These are phyloP conservation scores for Cenchrus purpureus DNA, from an alignment of 176 grass and related monocot genomes.

Conservation along the genomic window DNA sequence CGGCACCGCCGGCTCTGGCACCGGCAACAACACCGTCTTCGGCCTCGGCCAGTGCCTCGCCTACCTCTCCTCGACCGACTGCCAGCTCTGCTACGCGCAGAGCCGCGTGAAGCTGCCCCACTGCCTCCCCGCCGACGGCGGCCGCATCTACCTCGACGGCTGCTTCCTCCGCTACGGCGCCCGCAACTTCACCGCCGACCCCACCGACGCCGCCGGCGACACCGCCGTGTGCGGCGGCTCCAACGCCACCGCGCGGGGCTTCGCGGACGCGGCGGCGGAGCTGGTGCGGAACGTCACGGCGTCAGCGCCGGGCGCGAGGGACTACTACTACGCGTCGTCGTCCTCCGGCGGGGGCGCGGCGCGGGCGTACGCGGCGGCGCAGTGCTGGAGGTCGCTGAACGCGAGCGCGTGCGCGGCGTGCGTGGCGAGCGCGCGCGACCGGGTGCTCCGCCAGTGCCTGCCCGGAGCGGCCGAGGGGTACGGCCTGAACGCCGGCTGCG, in stretches of 20 bases:
- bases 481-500: constrained; percentile 78
- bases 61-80: constrained; percentile 67
- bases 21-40: constrained; percentile 37
- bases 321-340: constrained; percentile 42
- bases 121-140: constrained; percentile 63
- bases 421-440: constrained; percentile 50
- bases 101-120: constrained; percentile 72
- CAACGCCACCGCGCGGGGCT: constrained; percentile 42
- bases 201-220: constrained; percentile 51
- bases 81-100: constrained; percentile 82
- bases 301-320: constrained; percentile 27
- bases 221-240: constrained; percentile 48
- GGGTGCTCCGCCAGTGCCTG: constrained; percentile 48
- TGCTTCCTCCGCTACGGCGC: constrained; percentile 78
- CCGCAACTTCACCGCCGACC: constrained; percentile 43
- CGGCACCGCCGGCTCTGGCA: constrained; percentile 51
- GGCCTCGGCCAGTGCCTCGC: constrained; percentile 71
- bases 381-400: constrained; percentile 91
- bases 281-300: constrained; percentile 69
- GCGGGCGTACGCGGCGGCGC: constrained; percentile 66
- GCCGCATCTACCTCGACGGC: constrained; percentile 73
- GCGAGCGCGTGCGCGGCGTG: constrained; percentile 64
- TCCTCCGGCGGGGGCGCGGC: background rate
- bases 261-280: constrained; percentile 2
- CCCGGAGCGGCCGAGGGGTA: constrained; percentile 54